These are phyloP conservation scores for Vitis hybrid DNA, from an alignment of 177 flowering plant genomes.

Conservation along the genomic window DNA sequence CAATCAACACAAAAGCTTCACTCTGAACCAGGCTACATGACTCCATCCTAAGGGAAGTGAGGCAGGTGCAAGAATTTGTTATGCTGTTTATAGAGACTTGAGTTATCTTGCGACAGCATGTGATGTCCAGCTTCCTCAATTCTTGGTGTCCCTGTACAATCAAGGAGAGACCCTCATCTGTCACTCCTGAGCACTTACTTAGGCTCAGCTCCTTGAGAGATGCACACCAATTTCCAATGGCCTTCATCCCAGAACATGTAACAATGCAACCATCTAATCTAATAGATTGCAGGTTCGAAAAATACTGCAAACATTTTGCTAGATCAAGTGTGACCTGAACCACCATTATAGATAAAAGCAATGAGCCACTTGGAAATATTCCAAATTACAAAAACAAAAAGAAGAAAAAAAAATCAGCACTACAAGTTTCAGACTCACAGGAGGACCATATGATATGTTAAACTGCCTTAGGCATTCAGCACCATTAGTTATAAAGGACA, in stretches of 20 bases:
- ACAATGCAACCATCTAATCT: constrained; percentile 31
- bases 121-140: constrained; percentile 69
- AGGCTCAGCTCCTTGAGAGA: constrained; percentile 66
- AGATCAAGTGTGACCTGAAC: constrained; percentile 30
- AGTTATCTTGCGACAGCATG: constrained; percentile 83
- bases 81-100: constrained; percentile 50
- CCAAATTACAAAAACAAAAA: constrained; percentile 1
- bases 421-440: constrained; percentile 36
- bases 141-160: constrained; percentile 51
- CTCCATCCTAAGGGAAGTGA: constrained; percentile 81
- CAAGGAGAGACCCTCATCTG: constrained; percentile 66
- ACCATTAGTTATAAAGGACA: constrained; percentile 55
- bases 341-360: constrained; percentile 1
- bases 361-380: neutral
- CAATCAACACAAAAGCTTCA: constrained; percentile 71
- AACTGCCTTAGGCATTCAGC: constrained; percentile 46
- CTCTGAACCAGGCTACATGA: constrained; percentile 58
- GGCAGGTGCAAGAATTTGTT: constrained; percentile 57
- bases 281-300: constrained; percentile 23
- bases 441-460: constrained; percentile 48
- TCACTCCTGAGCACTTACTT: constrained; percentile 81
- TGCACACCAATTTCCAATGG: constrained; percentile 18
- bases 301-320: constrained; percentile 13
- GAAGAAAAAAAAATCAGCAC: neutral
- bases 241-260: constrained; percentile 23